Percentiles rank a stretch among this genome's conserved stretches.
These are phyloP conservation scores for Zea mays DNA, from an alignment of 176 grass and related monocot species.

Conservation along the genomic window DNA sequence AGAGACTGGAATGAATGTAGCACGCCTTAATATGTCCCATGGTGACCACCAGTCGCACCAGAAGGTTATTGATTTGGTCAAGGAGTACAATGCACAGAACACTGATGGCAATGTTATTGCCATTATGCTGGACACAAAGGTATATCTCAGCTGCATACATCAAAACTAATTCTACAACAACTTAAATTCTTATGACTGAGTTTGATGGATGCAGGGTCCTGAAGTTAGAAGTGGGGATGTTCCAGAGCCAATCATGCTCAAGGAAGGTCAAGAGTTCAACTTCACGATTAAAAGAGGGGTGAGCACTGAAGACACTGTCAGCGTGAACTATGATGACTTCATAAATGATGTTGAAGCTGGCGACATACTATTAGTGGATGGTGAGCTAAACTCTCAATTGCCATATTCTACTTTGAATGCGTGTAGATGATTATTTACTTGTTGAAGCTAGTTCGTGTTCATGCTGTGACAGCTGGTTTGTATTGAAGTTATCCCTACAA, in stretches of 20 bases:
- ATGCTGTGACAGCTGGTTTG: neutral
- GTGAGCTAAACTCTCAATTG: conserved; percentile 58
- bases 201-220: conserved; percentile 65
- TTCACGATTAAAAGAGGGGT: conserved; percentile 92
- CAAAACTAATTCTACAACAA: neutral
- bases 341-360: conserved; percentile 93
- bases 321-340: conserved; percentile 98
- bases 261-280: conserved; percentile 83
- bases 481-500: conserved; percentile 12
- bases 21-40: conserved; percentile 95
- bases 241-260: conserved; percentile 78
- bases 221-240: conserved; percentile 99
- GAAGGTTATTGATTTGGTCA: conserved; percentile 94
- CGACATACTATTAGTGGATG: conserved; percentile 92
- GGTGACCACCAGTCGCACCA: conserved; percentile 93
- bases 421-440: conserved; percentile 9
- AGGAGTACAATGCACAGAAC: conserved; percentile 82
- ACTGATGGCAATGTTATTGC: conserved; percentile 74
- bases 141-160: conserved; percentile 28
- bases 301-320: conserved; percentile 75
- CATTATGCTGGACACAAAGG: conserved; percentile 99
- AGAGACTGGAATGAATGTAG: conserved; percentile 90
- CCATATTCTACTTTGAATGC: neutral
- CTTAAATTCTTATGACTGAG: conserved; percentile 22
- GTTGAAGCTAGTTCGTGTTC: conserved; percentile 3